These are phyloP conservation scores for Globisporangium iwayamae DNA, from an alignment of 352 stramenopile genomes.

Conservation along the genomic window DNA sequence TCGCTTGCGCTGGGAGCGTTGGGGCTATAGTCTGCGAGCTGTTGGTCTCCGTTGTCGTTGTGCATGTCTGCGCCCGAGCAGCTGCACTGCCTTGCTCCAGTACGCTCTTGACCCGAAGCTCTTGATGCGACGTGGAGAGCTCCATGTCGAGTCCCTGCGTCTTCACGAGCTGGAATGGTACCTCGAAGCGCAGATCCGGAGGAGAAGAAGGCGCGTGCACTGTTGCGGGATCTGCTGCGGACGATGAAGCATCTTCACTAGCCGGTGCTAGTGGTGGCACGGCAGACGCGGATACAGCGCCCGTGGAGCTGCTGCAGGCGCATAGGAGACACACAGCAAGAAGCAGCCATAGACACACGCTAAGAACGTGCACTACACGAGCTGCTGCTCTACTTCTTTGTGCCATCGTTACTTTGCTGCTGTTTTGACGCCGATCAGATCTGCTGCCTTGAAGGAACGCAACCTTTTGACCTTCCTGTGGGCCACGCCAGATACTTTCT, in stretches of 20 bases:
- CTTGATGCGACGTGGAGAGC: not conserved
- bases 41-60: not conserved
- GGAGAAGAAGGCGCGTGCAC: not conserved
- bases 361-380: not conserved
- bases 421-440: not conserved
- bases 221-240: not conserved
- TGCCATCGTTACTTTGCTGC: not conserved
- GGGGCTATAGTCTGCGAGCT: not conserved
- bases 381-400: not conserved
- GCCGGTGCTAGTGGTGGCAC: not conserved
- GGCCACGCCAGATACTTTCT: not conserved
- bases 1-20: slow-evolving; percentile 17
- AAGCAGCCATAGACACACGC: not conserved
- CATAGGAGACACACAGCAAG: not conserved
- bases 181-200: slow-evolving; percentile 7
- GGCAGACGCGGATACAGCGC: not conserved
- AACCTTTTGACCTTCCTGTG: slow-evolving; percentile 6
- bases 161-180: slow-evolving; percentile 9
- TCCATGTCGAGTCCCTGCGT: slow-evolving; percentile 12
- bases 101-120: slow-evolving; percentile 10
- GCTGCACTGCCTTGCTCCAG: not conserved
- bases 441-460: not conserved
- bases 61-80: not conserved
- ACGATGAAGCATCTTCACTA: not conserved
- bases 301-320: not conserved